Conservation (phyloP, 75 land plant species). For the Azolla pinnata region DNA sequence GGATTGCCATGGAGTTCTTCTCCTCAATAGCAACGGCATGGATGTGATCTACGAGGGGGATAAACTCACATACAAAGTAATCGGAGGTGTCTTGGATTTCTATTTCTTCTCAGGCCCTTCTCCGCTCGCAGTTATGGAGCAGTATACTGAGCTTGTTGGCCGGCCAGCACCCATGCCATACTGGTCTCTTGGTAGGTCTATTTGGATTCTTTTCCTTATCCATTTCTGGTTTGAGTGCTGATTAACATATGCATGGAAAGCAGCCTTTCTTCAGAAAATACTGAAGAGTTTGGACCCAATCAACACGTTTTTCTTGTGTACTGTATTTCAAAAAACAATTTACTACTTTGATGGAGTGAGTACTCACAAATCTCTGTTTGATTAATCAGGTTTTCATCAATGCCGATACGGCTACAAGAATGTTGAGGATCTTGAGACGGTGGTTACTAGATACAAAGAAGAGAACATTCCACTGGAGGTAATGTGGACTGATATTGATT, state of each 20-base stretch:
- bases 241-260: neutral
- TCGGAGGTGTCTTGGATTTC: constrained; percentile 76
- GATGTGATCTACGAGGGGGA: constrained; percentile 50
- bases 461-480: constrained; percentile 62
- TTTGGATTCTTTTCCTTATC: neutral
- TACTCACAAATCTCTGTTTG: too few species aligned
- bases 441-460: constrained; percentile 48
- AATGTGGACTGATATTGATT: constrained; percentile 82
- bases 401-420: constrained; percentile 58
- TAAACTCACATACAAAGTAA: constrained; percentile 48
- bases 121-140: constrained; percentile 46
- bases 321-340: too few species aligned
- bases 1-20: constrained; percentile 55
- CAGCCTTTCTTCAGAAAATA: neutral
- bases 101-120: constrained; percentile 76
- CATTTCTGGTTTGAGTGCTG: neutral
- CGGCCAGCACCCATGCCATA: constrained; percentile 83
- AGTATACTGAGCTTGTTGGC: constrained; percentile 79
- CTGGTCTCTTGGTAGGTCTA: constrained; percentile 64
- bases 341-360: too few species aligned
- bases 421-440: constrained; percentile 40
- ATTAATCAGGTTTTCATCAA: constrained; percentile 71
- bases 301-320: neutral
- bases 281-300: neutral
- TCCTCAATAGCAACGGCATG: constrained; percentile 90